Evolutionary conservation across 139 green algal genomes (phyloP), one percentile per base, ranked within the genome.

Genomic region (Closterium sp.): DNA sequence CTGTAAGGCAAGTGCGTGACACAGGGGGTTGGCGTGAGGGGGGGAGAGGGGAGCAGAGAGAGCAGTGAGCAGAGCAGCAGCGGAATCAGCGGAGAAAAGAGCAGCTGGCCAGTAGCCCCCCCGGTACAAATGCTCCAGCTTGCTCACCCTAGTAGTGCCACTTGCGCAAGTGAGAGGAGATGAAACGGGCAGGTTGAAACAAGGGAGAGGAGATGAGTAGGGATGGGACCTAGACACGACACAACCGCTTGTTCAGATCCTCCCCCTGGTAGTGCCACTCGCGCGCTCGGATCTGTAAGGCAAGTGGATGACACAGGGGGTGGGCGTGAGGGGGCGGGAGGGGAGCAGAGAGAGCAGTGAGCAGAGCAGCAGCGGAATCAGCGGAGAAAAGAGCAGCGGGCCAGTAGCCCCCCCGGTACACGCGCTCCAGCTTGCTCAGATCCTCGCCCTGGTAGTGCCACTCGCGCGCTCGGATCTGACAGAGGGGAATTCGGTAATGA

Each of bases 381-480:
- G 10, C 6, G 1, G 33, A 87, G 19, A 87, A 87, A 0, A 87
- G 16, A 1, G 84, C 55, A 76, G 55, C 84, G 0, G 33, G 84
- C 87, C 87, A 90, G 36, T 90, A 90, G 31, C 32, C 36, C 30
- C 87, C 33, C 30, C 33, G 87, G 28, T 90, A 90, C 32, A 89
- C 86, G 5, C 86, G 86, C 34, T 85, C 5, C 87, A 90, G 87
- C 35, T 33, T 33, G 31, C 32, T 84, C 31, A 90, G 31, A 10
- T 90, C 87, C 36, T 90, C 87, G n/a, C 87, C 87, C n/a, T 90
- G 35, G 87, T 90, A 33, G 87, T 32, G 35, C 87, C 87, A 90
- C 87, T 90, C 32, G 35, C 87, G 35, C 30, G 32, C 87, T 23
- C 87, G 87, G 12, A 90, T 90, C 86, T 87, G 86, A 21, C 21